phyloP scores from a whole-genome alignment of 2,329 filamentous ascomycete species.

The Xylariaceae sp. region DNA sequence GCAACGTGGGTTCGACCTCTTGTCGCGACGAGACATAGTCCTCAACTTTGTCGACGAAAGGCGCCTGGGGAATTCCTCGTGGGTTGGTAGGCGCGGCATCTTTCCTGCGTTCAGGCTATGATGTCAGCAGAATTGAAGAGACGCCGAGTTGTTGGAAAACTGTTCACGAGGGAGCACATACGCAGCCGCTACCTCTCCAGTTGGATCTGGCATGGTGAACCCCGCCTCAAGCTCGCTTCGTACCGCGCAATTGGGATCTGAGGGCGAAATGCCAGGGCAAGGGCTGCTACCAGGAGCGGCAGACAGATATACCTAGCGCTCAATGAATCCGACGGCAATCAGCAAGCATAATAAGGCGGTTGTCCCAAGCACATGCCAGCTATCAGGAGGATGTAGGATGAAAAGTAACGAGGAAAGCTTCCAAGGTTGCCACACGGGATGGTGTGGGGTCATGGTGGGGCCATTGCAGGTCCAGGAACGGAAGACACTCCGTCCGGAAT shows the following conservation, averaged over 20 bases:
- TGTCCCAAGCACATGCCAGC: background rate
- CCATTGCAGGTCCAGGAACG: background rate
- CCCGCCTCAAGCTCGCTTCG: background rate
- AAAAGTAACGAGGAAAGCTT: background rate
- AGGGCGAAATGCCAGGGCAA: background rate
- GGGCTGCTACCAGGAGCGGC: background rate
- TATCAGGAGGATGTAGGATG: background rate
- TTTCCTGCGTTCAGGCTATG: constrained; percentile 34
- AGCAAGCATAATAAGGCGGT: background rate
- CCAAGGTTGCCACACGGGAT: background rate
- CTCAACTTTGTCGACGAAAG: constrained; percentile 83
- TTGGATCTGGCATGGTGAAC: constrained; percentile 11
- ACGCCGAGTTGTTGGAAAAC: background rate
- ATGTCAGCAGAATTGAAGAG: constrained; percentile 2
- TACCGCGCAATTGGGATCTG: background rate
- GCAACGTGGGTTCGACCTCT: constrained; percentile 75
- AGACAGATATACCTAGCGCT: background rate
- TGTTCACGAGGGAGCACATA: constrained; percentile 1
- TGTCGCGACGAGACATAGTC: constrained; percentile 76
- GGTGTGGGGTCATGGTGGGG: background rate
- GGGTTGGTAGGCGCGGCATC: constrained; percentile 65
- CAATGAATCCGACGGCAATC: background rate
- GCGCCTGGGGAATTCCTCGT: constrained; percentile 76
- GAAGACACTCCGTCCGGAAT: too few species aligned
- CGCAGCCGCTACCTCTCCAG: constrained; percentile 10